phyloP scores from a whole-genome alignment of 768 basidiomycete genomes.

The Hericium coralloides region DNA sequence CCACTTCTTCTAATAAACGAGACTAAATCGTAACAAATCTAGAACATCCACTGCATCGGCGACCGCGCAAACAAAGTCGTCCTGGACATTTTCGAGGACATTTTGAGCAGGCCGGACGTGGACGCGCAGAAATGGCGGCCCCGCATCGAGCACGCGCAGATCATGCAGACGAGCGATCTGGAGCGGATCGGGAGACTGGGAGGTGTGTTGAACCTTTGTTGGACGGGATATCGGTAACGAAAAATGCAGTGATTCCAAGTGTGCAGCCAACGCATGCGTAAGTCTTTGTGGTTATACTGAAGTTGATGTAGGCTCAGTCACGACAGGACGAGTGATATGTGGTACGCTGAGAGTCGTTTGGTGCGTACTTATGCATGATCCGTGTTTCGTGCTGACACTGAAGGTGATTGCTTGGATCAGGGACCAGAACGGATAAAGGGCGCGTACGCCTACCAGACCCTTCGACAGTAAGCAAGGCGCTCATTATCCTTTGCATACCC shows the following conservation, averaged over 20 bases:
- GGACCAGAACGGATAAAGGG: slow-evolving; percentile 76
- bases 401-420: slow-evolving; percentile 26
- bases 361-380: slow-evolving; percentile 27
- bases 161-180: slow-evolving; percentile 65
- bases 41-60: slow-evolving; percentile 88
- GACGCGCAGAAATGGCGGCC: slow-evolving; percentile 49
- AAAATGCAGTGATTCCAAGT: slow-evolving; percentile 71
- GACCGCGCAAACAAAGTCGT: slow-evolving; percentile 82
- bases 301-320: neutral
- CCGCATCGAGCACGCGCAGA: slow-evolving; percentile 91
- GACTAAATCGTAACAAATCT: neutral
- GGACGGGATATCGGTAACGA: neutral
- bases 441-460: slow-evolving; percentile 82
- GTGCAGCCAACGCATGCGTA: slow-evolving; percentile 92
- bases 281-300: slow-evolving; percentile 18
- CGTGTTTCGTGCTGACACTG: neutral
- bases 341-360: slow-evolving; percentile 78
- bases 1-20: neutral
- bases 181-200: slow-evolving; percentile 62
- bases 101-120: slow-evolving; percentile 20
- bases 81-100: slow-evolving; percentile 73
- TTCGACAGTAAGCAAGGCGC: slow-evolving; percentile 47
- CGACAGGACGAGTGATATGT: slow-evolving; percentile 78
- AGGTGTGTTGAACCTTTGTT: slow-evolving; percentile 33
- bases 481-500: neutral